These are phyloP conservation scores for Candida ponderosae DNA, from an alignment of 805 yeast species.

Conservation along the genomic window DNA sequence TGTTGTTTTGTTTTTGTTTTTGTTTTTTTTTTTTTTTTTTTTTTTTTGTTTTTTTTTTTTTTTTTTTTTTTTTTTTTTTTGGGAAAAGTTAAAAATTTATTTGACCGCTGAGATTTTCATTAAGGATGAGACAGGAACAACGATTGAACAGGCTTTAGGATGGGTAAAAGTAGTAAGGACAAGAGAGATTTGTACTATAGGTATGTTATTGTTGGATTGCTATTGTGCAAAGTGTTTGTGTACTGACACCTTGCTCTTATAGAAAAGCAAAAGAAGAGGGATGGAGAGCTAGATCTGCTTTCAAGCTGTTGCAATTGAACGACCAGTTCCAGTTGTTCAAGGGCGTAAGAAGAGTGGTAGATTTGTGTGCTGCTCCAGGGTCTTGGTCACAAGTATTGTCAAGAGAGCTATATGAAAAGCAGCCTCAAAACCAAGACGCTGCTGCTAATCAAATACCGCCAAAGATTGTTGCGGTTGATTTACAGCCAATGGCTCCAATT, in stretches of 20 bases:
- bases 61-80: too few species aligned
- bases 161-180: conserved; percentile 95
- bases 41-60: too few species aligned
- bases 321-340: conserved; percentile 78
- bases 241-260: too few species aligned
- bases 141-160: conserved; percentile 17
- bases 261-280: conserved; percentile 97
- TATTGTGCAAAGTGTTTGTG: neutral
- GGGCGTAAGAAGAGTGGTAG: conserved; percentile 79
- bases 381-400: conserved; percentile 97
- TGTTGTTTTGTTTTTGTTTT: too few species aligned
- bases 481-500: conserved; percentile 98
- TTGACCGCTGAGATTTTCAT: too few species aligned
- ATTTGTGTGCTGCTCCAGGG: conserved; percentile 97
- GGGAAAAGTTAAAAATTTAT: too few species aligned
- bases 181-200: conserved; percentile 82
- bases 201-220: conserved; percentile 10
- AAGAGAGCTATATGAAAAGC: conserved; percentile 46
- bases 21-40: too few species aligned
- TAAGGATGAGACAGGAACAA: neutral
- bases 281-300: conserved; percentile 95
- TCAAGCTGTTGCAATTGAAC: conserved; percentile 82
- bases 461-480: conserved; percentile 87
- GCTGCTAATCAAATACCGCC: conserved; percentile 29
- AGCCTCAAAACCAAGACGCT: conserved; percentile 20